Base-by-base conservation (phyloP, 2,329 filamentous ascomycete species). In the Lanzia echinophila region DNA sequence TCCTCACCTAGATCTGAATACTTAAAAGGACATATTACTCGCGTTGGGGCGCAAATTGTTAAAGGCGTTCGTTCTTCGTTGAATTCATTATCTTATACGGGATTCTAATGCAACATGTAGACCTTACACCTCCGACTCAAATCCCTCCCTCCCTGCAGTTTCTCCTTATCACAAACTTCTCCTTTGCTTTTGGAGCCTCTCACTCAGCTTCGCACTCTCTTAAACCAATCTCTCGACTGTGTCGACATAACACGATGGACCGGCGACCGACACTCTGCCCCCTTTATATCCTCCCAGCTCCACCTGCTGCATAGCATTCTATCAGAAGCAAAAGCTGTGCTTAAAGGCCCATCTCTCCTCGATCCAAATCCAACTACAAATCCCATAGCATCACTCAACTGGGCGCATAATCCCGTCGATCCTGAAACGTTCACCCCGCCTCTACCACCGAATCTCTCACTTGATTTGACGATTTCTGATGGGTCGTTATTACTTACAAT, bases 11-110 rank as follows among this genome's bases (percentile, higher is more conserved):
- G 91, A 53, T 92, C 89, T 53, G 94, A 99, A 73, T 83, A 81
- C 61, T 84, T 97, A 58, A 99, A 99, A 70, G 94, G 94, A 17
- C 88, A 90, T 63, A 82, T 97, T 56, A 97, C 92, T 1, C 83
- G 94, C 51, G 83, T 95, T 34, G 94, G 94, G 38, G 89, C 89
- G n/a, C 83, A 87, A 49, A 86, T 99, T 59, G 86, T 95, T 59
- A 96, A 95, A 69, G 92, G 90, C 61, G 88, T 91, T 76, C 63
- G 84, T 31, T 36, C 22, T 36, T n/a, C 13, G 13, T 41, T 44
- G 12, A 33, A 8, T 36, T 24, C 6, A 3, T 32, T n/a, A 24
- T 17, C 17, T 24, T n/a, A 45, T 17, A 24, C 11, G 12, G 11
- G 17, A 20, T 20, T n/a, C 15, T 15, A 15, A 44, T 11, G 12